Conservation (phyloP, 208 protist genomes). For the Endotrypanum monterogeii region DNA sequence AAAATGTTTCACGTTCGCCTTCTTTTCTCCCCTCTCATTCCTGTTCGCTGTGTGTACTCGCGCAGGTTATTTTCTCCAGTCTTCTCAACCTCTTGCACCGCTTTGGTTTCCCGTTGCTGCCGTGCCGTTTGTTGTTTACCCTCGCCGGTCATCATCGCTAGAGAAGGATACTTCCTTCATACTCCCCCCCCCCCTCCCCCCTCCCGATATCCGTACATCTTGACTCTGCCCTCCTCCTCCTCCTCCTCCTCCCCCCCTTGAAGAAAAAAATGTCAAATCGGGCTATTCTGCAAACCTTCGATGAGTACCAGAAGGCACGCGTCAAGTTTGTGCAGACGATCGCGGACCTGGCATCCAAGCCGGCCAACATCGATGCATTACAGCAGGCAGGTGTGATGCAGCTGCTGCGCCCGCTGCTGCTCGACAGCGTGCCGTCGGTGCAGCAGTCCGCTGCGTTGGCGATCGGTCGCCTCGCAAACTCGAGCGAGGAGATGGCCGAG, state of each 20-base stretch:
- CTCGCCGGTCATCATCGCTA: neutral
- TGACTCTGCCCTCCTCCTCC: neutral
- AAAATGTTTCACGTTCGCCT: neutral
- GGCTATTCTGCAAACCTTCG: constrained; percentile 96
- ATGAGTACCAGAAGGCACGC: constrained; percentile 97
- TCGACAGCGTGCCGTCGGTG: constrained; percentile 97
- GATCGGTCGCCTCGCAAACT: constrained; percentile 97
- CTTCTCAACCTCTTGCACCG: too few species aligned
- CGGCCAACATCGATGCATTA: constrained; percentile 97
- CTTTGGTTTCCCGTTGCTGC: too few species aligned
- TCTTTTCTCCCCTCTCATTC: too few species aligned
- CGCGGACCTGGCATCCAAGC: constrained; percentile 94
- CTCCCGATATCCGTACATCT: neutral
- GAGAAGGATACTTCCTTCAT: neutral
- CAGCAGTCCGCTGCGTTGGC: constrained; percentile 98
- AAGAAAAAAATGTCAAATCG: constrained; percentile 69
- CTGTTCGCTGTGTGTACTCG: too few species aligned
- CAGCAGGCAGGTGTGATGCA: constrained; percentile 97
- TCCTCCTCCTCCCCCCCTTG: neutral
- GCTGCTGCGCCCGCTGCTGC: constrained; percentile 96
- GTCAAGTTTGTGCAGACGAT: constrained; percentile 97
- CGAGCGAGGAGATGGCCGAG: constrained; percentile 97
- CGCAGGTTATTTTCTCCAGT: too few species aligned
- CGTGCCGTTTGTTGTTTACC: too few species aligned
- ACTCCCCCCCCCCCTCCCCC: neutral